Conservation (phyloP, 129 eudicot genomes). For the Lactuca saligna region DNA sequence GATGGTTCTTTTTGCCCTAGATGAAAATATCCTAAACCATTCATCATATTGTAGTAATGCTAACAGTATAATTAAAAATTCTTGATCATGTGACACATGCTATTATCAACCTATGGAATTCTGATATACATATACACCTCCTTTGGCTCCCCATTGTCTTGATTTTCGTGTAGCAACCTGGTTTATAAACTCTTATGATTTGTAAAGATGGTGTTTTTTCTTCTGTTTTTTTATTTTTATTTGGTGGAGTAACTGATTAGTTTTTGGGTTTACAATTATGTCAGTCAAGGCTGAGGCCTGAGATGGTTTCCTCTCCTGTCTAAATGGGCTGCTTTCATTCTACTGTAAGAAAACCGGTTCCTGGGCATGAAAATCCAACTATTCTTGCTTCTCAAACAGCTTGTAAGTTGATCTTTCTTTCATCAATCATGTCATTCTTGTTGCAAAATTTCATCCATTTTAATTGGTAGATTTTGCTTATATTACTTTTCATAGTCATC, state of each 20-base stretch:
- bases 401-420: slow-evolving; percentile 57
- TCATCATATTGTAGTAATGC: background rate
- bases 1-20: background rate
- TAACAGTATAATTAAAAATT: background rate
- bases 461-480: slow-evolving; percentile 10
- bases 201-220: slow-evolving; percentile 6
- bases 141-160: background rate
- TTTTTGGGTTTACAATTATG: slow-evolving; percentile 44
- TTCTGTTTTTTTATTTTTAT: background rate
- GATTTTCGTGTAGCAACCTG: background rate
- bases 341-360: slow-evolving; percentile 61
- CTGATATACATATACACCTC: background rate
- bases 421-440: background rate
- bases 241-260: slow-evolving; percentile 27
- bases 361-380: slow-evolving; percentile 81
- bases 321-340: slow-evolving; percentile 94
- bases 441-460: background rate
- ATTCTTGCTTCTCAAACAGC: slow-evolving; percentile 95
- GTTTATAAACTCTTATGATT: slow-evolving; percentile 2
- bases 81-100: background rate
- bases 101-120: background rate
- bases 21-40: background rate
- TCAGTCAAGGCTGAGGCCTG: slow-evolving; percentile 63
- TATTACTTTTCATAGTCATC: background rate
- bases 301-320: slow-evolving; percentile 43